Conservation (phyloP, 2,329 filamentous ascomycete species). For the Fusarium sterilihyphosum region DNA sequence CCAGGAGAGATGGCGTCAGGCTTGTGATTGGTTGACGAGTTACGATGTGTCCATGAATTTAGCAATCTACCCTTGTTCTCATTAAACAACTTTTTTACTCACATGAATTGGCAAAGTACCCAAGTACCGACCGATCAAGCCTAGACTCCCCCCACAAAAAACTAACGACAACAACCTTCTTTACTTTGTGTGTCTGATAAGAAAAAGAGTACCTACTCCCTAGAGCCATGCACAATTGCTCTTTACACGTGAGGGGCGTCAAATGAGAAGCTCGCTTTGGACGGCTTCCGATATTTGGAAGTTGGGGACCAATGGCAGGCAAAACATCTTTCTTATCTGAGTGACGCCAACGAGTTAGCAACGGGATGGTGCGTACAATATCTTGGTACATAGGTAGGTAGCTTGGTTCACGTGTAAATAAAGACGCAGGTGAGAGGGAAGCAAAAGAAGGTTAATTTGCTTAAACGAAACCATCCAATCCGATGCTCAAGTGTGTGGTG, state of each 20-base stretch:
- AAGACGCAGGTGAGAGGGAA: neutral
- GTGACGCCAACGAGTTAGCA: slow-evolving; percentile 29
- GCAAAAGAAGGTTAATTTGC: slow-evolving; percentile 7
- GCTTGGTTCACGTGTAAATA: slow-evolving; percentile 5
- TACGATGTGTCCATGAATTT: slow-evolving; percentile 31
- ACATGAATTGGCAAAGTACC: slow-evolving; percentile 21
- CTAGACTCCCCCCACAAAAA: slow-evolving; percentile 25
- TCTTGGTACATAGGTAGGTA: neutral
- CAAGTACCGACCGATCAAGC: slow-evolving; percentile 26
- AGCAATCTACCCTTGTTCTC: slow-evolving; percentile 30
- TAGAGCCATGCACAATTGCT: neutral
- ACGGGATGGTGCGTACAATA: slow-evolving; percentile 15
- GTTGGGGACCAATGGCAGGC: slow-evolving; percentile 5
- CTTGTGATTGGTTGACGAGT: slow-evolving; percentile 6
- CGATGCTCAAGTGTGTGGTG: neutral
- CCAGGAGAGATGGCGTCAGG: neutral
- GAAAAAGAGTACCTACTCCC: neutral
- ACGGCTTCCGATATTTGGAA: neutral
- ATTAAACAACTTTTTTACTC: slow-evolving; percentile 40
- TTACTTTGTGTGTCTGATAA: slow-evolving; percentile 19
- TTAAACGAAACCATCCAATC: neutral
- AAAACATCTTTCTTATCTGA: slow-evolving; percentile 9
- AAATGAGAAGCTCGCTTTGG: neutral
- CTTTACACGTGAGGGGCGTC: slow-evolving; percentile 17
- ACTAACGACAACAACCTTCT: slow-evolving; percentile 4